Percentiles rank a stretch among this genome's conserved stretches.
Conservation (phyloP, 441 rosid genomes). For the Adansonia gregorii region DNA sequence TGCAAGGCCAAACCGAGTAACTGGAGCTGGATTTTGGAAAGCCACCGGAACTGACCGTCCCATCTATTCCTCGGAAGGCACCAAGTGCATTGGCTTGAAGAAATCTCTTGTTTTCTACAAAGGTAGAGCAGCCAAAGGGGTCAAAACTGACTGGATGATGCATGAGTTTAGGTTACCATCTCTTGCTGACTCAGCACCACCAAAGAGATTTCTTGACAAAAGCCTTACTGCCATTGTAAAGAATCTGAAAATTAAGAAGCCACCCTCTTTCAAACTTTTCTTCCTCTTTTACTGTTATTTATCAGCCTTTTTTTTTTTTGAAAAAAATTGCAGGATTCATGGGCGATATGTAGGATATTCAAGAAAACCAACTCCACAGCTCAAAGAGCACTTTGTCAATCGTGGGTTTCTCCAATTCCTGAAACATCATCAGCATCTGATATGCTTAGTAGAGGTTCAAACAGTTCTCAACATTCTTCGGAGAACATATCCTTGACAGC, state of each 20-base stretch:
- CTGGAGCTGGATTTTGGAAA: conserved; percentile 88
- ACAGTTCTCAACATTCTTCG: conserved; percentile 36
- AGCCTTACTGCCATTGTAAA: conserved; percentile 71
- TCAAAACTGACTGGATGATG: conserved; percentile 99
- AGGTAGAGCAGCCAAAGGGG: conserved; percentile 88
- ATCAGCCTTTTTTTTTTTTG: too few species aligned
- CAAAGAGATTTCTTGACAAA: conserved; percentile 62
- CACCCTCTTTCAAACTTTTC: not conserved
- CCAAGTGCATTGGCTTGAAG: conserved; percentile 83
- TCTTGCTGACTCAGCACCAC: conserved; percentile 47
- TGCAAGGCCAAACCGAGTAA: conserved; percentile 77
- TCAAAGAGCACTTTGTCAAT: conserved; percentile 68
- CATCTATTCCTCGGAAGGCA: conserved; percentile 79
- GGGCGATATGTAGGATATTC: conserved; percentile 95
- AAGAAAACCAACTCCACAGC: conserved; percentile 75
- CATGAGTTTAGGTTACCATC: conserved; percentile 95
- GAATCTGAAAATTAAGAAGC: not conserved
- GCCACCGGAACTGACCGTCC: conserved; percentile 91
- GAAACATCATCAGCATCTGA: conserved; percentile 41
- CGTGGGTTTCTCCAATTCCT: conserved; percentile 65
- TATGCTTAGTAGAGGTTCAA: conserved; percentile 12
- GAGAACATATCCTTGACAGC: conserved; percentile 33
- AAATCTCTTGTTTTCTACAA: conserved; percentile 83
- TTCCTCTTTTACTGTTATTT: not conserved
- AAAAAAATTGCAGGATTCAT: conserved; percentile 60